These are phyloP conservation scores for Purpureocillium lavendulum DNA, from an alignment of 2,329 filamentous ascomycete species.

Conservation along the genomic window DNA sequence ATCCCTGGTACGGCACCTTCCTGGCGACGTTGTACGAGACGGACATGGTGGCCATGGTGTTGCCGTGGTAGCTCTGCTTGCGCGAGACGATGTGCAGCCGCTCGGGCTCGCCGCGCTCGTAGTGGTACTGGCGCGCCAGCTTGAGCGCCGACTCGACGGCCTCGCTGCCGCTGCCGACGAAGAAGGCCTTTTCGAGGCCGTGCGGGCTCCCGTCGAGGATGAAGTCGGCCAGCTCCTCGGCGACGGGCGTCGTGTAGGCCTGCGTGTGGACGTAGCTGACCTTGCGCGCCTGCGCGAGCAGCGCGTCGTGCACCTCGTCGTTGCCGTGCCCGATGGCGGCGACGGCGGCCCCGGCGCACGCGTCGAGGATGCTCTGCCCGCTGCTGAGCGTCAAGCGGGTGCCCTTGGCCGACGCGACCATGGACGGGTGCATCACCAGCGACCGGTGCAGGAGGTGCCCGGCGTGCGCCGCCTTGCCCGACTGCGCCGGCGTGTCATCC, in stretches of 20 bases:
- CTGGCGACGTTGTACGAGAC: conserved; percentile 21
- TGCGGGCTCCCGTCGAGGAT: conserved; percentile 14
- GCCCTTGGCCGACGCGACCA: conserved; percentile 32
- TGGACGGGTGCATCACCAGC: conserved; percentile 13
- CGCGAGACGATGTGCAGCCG: conserved; percentile 34
- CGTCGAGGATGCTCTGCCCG: conserved; percentile 3
- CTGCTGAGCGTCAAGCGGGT: conserved; percentile 20
- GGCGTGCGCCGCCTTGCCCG: background rate
- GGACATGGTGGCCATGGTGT: conserved; percentile 36
- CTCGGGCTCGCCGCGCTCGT: conserved; percentile 26
- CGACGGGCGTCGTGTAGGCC: conserved; percentile 13
- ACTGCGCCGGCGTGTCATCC: background rate
- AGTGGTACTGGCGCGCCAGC: conserved; percentile 37
- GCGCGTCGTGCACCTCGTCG: conserved; percentile 43
- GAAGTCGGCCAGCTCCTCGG: conserved; percentile 18
- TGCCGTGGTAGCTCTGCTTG: conserved; percentile 40
- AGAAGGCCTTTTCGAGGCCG: conserved; percentile 15
- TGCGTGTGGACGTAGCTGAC: conserved; percentile 18
- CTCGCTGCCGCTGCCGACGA: conserved; percentile 17
- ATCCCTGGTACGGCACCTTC: conserved; percentile 17
- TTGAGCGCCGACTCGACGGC: conserved; percentile 40
- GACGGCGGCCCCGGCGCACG: conserved; percentile 37
- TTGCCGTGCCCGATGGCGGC: conserved; percentile 56
- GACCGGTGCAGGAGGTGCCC: conserved; percentile 18
- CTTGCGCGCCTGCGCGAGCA: conserved; percentile 43